These are phyloP conservation scores for Hapsidospora chrysogenum DNA, from an alignment of 495 filamentous ascomycete genomes.

Conservation along the genomic window DNA sequence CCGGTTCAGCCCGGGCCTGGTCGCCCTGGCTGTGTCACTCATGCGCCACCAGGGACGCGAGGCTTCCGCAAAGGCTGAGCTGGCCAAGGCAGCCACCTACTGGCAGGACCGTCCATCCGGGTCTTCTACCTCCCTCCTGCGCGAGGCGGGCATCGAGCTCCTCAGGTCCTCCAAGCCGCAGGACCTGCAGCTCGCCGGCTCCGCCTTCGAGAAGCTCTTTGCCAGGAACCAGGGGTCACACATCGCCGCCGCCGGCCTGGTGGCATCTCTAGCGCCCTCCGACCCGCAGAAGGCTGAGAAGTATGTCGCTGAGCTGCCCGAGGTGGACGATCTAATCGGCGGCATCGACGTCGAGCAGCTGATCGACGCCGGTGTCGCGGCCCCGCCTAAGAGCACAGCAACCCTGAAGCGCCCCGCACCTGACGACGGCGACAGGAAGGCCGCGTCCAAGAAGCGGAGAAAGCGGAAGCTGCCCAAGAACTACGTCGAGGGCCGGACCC, in stretches of 20 bases:
- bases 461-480: constrained; percentile 65
- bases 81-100: constrained; percentile 68
- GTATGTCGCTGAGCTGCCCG: constrained; percentile 45
- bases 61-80: constrained; percentile 46
- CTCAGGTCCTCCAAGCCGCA: constrained; percentile 51
- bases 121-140: constrained; percentile 40
- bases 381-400: constrained; percentile 23
- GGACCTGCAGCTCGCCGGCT: constrained; percentile 50
- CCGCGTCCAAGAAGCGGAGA: constrained; percentile 34
- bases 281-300: constrained; percentile 41
- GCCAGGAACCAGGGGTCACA: constrained; percentile 43
- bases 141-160: constrained; percentile 62
- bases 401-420: constrained; percentile 42
- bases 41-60: constrained; percentile 70
- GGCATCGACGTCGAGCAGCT: constrained; percentile 54
- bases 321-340: constrained; percentile 45
- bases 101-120: constrained; percentile 40
- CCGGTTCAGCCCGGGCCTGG: constrained; percentile 71
- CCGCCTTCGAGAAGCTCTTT: constrained; percentile 56
- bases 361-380: constrained; percentile 60
- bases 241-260: constrained; percentile 56
- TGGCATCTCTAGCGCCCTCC: constrained; percentile 63
- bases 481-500: constrained; percentile 51
- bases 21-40: constrained; percentile 67
- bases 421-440: constrained; percentile 25